These are phyloP conservation scores for Leccinum variicolor DNA, from an alignment of 768 basidiomycete species.

Conservation along the genomic window DNA sequence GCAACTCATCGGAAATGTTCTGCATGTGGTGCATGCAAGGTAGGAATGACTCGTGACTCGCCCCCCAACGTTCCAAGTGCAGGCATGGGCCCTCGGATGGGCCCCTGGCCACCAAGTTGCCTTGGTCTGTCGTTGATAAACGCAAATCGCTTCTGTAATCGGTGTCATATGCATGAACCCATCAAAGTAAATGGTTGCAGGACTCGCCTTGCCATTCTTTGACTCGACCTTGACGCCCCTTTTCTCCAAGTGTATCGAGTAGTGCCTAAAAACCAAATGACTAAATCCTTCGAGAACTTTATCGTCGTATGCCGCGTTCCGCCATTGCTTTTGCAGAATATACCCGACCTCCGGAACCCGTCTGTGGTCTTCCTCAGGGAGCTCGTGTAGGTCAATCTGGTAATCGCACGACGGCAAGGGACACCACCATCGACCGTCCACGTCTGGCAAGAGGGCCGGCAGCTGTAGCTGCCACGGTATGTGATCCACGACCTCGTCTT, in stretches of 20 bases:
- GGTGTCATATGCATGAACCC: background rate
- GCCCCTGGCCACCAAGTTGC: background rate
- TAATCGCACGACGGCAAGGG: constrained; percentile 41
- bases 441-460: constrained; percentile 39
- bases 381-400: constrained; percentile 44
- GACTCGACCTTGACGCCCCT: constrained; percentile 15
- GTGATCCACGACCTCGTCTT: constrained; percentile 22
- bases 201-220: constrained; percentile 19
- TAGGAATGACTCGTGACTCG: constrained; percentile 24
- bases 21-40: constrained; percentile 15
- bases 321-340: constrained; percentile 35
- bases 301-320: constrained; percentile 31
- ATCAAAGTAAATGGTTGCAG: background rate
- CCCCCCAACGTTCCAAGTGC: constrained; percentile 20
- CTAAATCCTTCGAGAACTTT: constrained; percentile 21
- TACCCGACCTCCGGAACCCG: constrained; percentile 20
- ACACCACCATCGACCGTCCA: constrained; percentile 53
- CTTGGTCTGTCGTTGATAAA: constrained; percentile 5
- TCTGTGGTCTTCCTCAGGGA: constrained; percentile 32
- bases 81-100: constrained; percentile 23
- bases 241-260: constrained; percentile 20
- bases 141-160: constrained; percentile 12
- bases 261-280: constrained; percentile 27
- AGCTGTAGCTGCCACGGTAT: constrained; percentile 37
- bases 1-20: constrained; percentile 1